phyloP scores from a whole-genome alignment of 768 basidiomycete species.

The Suillus discolor region DNA sequence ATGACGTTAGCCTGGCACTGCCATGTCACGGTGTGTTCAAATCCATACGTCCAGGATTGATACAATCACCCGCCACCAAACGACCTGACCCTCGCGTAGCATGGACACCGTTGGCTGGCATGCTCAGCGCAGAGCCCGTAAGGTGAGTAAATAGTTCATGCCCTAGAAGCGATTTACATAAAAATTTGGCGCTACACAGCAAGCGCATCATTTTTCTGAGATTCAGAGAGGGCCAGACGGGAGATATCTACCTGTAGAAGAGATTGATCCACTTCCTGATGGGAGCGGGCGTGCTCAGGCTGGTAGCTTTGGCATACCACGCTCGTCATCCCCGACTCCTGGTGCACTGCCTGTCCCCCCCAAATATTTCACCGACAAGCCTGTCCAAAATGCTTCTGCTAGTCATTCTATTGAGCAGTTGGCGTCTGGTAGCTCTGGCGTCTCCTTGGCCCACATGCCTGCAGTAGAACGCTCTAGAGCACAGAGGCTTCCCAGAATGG shows the following conservation, averaged over 20 bases:
- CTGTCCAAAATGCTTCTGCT: constrained; percentile 15
- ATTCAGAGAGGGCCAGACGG: constrained; percentile 50
- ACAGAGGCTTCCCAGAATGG: constrained; percentile 64
- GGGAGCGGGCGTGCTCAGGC: constrained; percentile 41
- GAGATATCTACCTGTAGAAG: constrained; percentile 54
- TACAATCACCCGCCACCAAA: neutral
- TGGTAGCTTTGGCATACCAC: constrained; percentile 52
- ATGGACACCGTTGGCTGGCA: constrained; percentile 86
- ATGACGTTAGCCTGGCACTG: constrained; percentile 1
- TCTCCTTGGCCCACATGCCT: constrained; percentile 49
- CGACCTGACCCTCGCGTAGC: neutral
- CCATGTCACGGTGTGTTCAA: neutral
- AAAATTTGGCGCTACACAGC: constrained; percentile 22
- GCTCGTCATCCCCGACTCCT: constrained; percentile 34
- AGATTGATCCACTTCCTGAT: constrained; percentile 63
- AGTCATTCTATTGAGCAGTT: constrained; percentile 6
- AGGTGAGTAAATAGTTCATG: constrained; percentile 37
- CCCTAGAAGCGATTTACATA: neutral
- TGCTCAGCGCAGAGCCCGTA: constrained; percentile 62
- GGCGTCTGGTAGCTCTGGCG: constrained; percentile 23
- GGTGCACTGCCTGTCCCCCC: constrained; percentile 52
- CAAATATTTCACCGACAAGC: constrained; percentile 36
- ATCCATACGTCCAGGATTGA: neutral
- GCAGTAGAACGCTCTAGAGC: constrained; percentile 68
- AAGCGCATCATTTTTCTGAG: constrained; percentile 29